Conservation (phyloP, 2,329 filamentous ascomycete species). For the Aspergillus neoniger region DNA sequence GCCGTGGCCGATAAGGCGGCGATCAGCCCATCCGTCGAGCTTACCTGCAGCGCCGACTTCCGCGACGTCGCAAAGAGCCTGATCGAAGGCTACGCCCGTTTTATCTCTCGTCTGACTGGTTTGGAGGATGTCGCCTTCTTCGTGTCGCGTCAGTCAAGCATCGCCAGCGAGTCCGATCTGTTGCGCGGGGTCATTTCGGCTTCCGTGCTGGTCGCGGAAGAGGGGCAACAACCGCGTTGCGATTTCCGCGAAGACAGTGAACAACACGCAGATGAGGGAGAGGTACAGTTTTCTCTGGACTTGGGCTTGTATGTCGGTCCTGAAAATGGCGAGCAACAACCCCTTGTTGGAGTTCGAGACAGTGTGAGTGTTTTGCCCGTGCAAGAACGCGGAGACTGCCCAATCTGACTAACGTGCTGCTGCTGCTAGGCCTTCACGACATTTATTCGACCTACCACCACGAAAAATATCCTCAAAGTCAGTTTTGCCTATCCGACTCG, state of each 20-base stretch:
- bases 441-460: slow-evolving; percentile 10
- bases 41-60: slow-evolving; percentile 14
- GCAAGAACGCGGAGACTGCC: neutral
- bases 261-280: slow-evolving; percentile 16
- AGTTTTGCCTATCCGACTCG: slow-evolving; percentile 21
- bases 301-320: slow-evolving; percentile 16
- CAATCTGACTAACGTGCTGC: slow-evolving; percentile 11
- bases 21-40: slow-evolving; percentile 14
- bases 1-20: slow-evolving; percentile 4
- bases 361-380: slow-evolving; percentile 16
- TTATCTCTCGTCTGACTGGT: slow-evolving; percentile 28
- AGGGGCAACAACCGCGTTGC: slow-evolving; percentile 2
- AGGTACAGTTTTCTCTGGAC: slow-evolving; percentile 26
- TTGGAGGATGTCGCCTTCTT: slow-evolving; percentile 30
- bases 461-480: slow-evolving; percentile 12
- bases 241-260: slow-evolving; percentile 16
- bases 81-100: slow-evolving; percentile 29
- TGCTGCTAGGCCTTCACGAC: slow-evolving; percentile 20
- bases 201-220: slow-evolving; percentile 8
- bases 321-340: slow-evolving; percentile 21
- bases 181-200: slow-evolving; percentile 18
- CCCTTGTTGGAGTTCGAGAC: neutral
- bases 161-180: slow-evolving; percentile 3
- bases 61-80: slow-evolving; percentile 17
- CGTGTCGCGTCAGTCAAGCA: slow-evolving; percentile 13